Evolutionary conservation across 495 filamentous ascomycete species (phyloP), one percentile per base, ranked within the genome.

Genomic region (Annulohypoxylon bovei): DNA sequence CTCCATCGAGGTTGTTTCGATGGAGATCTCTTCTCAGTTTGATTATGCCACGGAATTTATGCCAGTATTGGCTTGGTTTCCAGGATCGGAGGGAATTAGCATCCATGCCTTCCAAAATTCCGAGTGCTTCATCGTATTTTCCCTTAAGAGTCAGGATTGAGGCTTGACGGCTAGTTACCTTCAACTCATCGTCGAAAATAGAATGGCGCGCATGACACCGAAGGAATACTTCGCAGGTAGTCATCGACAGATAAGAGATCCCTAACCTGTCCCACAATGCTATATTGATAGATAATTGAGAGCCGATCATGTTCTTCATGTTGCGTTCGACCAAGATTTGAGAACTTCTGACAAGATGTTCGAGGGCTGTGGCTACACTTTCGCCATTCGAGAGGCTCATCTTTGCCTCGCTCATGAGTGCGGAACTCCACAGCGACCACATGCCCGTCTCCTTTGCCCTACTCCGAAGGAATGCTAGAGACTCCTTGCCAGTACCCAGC

Each of bases 381-480:
- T 97, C 95, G 67, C 94, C 94, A 85, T 92, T 75, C 7, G 77
- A 75, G 68, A 98, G 84, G 32, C 87, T 84, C 50, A 95, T 81
- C 77, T 93, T 96, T 3, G 94, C 92, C 78, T 98, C 94, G 63
- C 91, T 94, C 58, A 97, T 83, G 28, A 97, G 81, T 0, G 93
- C 91, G 3, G 93, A 94, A 68, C 92, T 95, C 80, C 94, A 86
- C 4, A 98, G 81, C 33, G 89, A 88, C 88, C 93, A 96, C 88
- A 95, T 93, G 52, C 92, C 92, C 1, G 89, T 87, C 75, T 98
- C 95, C 70, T 91, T 94, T 11, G 95, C 91, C 75, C 94, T 97
- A 3, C 88, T 86, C 68, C 97, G 95, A 56, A 99, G 85, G 75
- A 94, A 97, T 0, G 88, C 83, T 3, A 98, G 84, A 0, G 88